Evolutionary conservation across 2,329 filamentous ascomycete genomes (phyloP).

Genomic region (Colletotrichum neosansevieriae): DNA sequence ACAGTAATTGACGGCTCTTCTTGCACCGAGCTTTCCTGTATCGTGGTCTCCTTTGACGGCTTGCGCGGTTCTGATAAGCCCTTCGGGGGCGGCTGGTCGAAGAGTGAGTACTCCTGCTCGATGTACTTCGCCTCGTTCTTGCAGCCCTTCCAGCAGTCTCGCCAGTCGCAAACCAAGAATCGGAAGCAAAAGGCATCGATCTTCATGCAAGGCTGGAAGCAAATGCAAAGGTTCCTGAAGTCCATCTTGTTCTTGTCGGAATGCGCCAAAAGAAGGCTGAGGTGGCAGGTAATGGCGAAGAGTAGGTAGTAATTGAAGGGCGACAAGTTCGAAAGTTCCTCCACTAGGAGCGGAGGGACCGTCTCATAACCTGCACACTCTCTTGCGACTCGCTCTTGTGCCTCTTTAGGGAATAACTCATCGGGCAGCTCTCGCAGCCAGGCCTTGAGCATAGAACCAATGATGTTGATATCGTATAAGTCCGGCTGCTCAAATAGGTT

Average conservation of each 20-base stretch:
- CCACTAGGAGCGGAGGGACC: constrained; percentile 87
- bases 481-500: constrained; percentile 89
- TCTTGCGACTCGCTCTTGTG: constrained; percentile 82
- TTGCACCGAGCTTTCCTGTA: constrained; percentile 32
- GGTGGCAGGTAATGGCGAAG: constrained; percentile 96
- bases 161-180: constrained; percentile 94
- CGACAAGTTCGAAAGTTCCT: constrained; percentile 92
- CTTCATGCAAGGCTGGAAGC: constrained; percentile 97
- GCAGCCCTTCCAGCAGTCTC: constrained; percentile 96
- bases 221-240: constrained; percentile 94
- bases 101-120: constrained; percentile 73
- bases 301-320: constrained; percentile 98
- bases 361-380: constrained; percentile 83
- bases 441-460: constrained; percentile 95
- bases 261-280: constrained; percentile 90
- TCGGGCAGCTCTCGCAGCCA: constrained; percentile 97
- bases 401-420: constrained; percentile 88
- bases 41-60: constrained; percentile 35
- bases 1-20: constrained; percentile 43
- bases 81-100: constrained; percentile 68
- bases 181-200: constrained; percentile 96
- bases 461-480: constrained; percentile 95
- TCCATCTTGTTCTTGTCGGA: constrained; percentile 99
- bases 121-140: constrained; percentile 87
- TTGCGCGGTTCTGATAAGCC: constrained; percentile 55